Evolutionary conservation across 1,284 basidiomycete genomes (phyloP), one percentile per base, ranked within the genome.

Genomic region (Trametes versicolor): DNA sequence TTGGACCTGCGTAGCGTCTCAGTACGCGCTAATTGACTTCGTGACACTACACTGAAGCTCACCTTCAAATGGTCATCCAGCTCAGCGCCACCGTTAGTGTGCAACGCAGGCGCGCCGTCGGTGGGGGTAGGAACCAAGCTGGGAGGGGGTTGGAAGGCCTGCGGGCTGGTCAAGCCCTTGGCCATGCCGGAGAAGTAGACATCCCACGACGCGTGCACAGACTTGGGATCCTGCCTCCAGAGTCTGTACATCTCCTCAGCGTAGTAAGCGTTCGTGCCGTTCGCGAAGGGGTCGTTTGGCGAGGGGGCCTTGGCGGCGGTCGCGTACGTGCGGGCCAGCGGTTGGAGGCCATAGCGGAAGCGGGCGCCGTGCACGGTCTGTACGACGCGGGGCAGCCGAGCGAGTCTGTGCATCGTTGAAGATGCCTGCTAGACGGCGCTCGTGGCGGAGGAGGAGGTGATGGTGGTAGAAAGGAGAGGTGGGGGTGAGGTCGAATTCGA

Each of bases 31-130:
- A 51, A 62, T 29, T n/a, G 34, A n/a, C n/a, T n/a, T n/a, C n/a
- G 21, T 47, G 9, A 25, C n/a, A 58, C n/a, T 60, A 47, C 65
- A 41, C 49, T 17, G 62, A 52, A 37, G 7, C 68, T 62, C 66
- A 95, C 96, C 87, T 98, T 99, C 70, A 99, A 82, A 81, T 99
- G 97, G 76, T 97, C 96, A 67, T 97, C 93, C 27, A 99, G 83
- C 73, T 96, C 91, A 12, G 85, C 87, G 36, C 90, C 88, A 45
- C 89, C 90, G 45, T 84, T 82, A 21, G 90, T 84, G 66, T 93
- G 86, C 50, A 99, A 79, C 4, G 93, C 86, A 7, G 96, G 93
- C n/a, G 94, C 92, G 61, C 94, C 93, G 70, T 91, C 93, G 29
- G 91, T 82, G 60, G 93, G 88, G 49, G 87, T 79, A 2, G 92